phyloP scores from a whole-genome alignment of 2,329 filamentous ascomycete genomes.

The Davidsoniella australis region DNA sequence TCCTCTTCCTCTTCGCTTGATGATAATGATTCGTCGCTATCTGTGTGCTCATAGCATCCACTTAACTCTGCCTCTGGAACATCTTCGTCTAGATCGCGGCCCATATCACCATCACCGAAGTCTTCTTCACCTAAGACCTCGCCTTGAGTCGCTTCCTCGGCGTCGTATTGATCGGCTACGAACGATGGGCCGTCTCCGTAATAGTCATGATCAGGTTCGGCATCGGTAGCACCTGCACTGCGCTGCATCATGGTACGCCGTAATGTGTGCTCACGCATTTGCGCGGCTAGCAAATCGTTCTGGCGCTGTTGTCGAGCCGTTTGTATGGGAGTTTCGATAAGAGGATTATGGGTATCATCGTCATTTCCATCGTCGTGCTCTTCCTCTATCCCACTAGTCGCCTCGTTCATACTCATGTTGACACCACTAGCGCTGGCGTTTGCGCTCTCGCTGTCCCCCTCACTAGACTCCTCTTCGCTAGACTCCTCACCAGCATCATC shows the following conservation, averaged over 20 bases:
- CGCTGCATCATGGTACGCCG: conserved; percentile 23
- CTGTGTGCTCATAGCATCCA: conserved; percentile 59
- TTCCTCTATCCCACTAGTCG: conserved; percentile 17
- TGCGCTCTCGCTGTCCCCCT: neutral
- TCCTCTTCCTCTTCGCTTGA: conserved; percentile 29
- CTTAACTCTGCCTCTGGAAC: conserved; percentile 44
- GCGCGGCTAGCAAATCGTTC: conserved; percentile 31
- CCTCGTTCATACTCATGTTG: neutral
- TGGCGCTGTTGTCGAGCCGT: conserved; percentile 27
- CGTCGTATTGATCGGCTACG: conserved; percentile 3
- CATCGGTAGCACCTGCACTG: conserved; percentile 18
- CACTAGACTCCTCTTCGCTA: neutral
- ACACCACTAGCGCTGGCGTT: neutral
- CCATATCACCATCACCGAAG: conserved; percentile 40
- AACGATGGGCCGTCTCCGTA: conserved; percentile 31
- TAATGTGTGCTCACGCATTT: conserved; percentile 44
- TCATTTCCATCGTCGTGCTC: conserved; percentile 25
- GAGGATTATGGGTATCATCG: conserved; percentile 21
- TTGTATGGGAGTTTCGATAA: conserved; percentile 16
- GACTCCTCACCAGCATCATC: conserved; percentile 23
- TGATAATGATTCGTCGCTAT: conserved; percentile 48
- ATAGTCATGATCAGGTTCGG: conserved; percentile 31
- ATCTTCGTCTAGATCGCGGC: conserved; percentile 53
- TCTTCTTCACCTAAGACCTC: conserved; percentile 49
- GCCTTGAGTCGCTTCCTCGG: conserved; percentile 18